phyloP scores from a whole-genome alignment of 192 early-diverging fungal species.

The Podochytrium sp. region DNA sequence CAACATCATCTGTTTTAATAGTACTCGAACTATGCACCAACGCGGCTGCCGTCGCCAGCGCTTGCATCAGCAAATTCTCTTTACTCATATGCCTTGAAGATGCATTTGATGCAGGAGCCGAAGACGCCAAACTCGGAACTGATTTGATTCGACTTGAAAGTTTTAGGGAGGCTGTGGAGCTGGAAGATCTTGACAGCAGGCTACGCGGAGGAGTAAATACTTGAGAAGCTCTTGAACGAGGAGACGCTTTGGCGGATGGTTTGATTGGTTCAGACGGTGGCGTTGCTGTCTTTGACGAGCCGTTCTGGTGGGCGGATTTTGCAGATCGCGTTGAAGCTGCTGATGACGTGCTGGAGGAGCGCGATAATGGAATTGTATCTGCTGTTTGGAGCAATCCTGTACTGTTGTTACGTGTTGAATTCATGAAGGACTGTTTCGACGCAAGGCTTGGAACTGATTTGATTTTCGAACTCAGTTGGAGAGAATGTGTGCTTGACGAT shows the following conservation, averaged over 20 bases:
- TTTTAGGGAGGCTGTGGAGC: slow-evolving; percentile 2
- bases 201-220: not conserved
- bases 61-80: not conserved
- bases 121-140: not conserved
- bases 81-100: not conserved
- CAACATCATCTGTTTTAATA: not conserved
- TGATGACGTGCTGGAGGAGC: not conserved
- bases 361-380: not conserved
- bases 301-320: too few species aligned
- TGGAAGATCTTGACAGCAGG: not conserved
- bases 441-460: slow-evolving; percentile 9
- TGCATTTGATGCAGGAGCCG: not conserved
- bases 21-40: not conserved
- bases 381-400: not conserved
- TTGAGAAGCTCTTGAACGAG: not conserved
- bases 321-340: too few species aligned
- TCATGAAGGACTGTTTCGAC: not conserved
- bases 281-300: too few species aligned
- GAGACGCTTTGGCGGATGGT: not conserved
- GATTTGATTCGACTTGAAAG: slow-evolving; percentile 10
- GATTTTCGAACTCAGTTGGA: too few species aligned
- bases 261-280: not conserved
- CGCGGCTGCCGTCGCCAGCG: not conserved
- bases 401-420: not conserved
- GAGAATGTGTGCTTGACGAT: not conserved